Evolutionary conservation across 805 yeast genomes (phyloP).

Genomic region (Brettanomyces naardenensis): DNA sequence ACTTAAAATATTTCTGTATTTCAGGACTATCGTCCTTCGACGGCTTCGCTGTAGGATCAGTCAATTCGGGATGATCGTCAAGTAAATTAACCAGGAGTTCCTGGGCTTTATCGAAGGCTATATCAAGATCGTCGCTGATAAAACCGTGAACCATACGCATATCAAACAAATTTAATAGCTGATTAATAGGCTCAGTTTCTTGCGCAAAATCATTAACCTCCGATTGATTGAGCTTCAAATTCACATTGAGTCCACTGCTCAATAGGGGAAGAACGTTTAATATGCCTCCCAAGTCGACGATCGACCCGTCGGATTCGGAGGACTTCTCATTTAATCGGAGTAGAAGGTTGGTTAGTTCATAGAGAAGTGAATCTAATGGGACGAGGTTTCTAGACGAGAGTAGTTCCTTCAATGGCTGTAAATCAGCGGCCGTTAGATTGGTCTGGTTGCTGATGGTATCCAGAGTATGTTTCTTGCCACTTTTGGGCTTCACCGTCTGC

Average conservation of each 20-base stretch:
- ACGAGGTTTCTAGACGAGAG: conserved; percentile 7
- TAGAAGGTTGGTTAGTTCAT: conserved; percentile 38
- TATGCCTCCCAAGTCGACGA: conserved; percentile 27
- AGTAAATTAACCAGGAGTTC: conserved; percentile 16
- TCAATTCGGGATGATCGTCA: background rate
- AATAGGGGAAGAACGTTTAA: conserved; percentile 53
- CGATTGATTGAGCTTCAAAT: background rate
- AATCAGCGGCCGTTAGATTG: background rate
- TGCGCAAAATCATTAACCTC: conserved; percentile 3
- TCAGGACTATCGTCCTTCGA: conserved; percentile 2
- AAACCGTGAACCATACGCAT: conserved; percentile 72
- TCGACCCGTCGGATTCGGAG: conserved; percentile 2
- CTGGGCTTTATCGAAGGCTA: conserved; percentile 23
- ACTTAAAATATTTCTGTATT: conserved; percentile 6
- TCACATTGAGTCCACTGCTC: conserved; percentile 1
- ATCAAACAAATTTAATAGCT: conserved; percentile 17
- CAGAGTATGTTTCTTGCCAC: background rate
- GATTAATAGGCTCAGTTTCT: conserved; percentile 12
- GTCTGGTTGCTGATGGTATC: background rate
- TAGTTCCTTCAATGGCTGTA: background rate
- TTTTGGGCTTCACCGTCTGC: background rate
- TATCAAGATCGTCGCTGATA: conserved; percentile 5
- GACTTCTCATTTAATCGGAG: conserved; percentile 20
- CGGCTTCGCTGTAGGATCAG: background rate
- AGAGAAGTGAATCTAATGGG: conserved; percentile 30